Evolutionary conservation across 805 yeast genomes (phyloP), one percentile per base, ranked within the genome.

Genomic region (Millerago galiae): DNA sequence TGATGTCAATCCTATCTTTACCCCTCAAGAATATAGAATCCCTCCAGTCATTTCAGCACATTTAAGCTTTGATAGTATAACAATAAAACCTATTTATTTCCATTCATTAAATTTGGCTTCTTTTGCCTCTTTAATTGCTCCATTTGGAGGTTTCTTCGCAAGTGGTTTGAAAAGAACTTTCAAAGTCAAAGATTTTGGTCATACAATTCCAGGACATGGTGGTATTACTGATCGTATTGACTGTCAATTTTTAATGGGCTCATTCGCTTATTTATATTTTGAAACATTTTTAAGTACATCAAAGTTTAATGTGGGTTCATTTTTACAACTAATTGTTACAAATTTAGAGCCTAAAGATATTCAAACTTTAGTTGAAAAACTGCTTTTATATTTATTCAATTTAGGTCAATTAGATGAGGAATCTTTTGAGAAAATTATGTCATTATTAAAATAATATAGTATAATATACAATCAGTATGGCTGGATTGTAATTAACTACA

Each of bases 171-270:
- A 93, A 70, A 80, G 99, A 65, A 88, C 98, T 12, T 90, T 93
- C 67, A 86, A 91, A 58, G 89, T 90, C 42, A 93, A 93, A 66
- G 99, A 93, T 65, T 93, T 93, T 58, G 99, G 98, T 52, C 95
- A 91, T 59, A 91, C 98, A 9, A 93, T 93, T 53, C 99, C 99
- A 13, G 99, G 99, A 27, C 99, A 93, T 60, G 99, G 99, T 49
- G 99, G 99, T 53, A 82, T 93, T 52, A 90, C 97, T 21, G 99
- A 93, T 62, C 77, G 99, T 67, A 82, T 93, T 70, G 99, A 93
- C 66, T 93, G 99, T 66, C 98, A 93, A 67, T 93, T 91, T 60
- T 70, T 93, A 54, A 93, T 93, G 98, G 99, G 99, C 11, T 86
- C 95, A 32, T 93, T 93, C 60, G 76, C 93, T 28, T 90, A 89